Conservation (phyloP, 768 basidiomycete genomes). For the Kwoniella newhampshirensis region DNA sequence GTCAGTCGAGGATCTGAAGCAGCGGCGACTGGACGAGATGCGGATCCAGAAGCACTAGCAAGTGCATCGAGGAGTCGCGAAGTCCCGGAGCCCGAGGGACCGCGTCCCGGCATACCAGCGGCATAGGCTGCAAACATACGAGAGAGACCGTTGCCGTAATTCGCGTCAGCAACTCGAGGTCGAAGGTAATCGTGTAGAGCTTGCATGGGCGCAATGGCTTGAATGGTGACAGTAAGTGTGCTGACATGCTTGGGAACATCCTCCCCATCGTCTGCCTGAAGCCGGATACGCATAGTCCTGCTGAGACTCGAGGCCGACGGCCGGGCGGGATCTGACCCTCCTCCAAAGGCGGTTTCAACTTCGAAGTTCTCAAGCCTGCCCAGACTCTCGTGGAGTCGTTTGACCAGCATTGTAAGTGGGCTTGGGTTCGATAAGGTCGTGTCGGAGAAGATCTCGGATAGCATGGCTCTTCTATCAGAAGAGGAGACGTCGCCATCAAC, state of each 20-base stretch:
- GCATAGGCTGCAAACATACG: slow-evolving; percentile 87
- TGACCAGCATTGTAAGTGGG: slow-evolving; percentile 75
- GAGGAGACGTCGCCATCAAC: slow-evolving; percentile 66
- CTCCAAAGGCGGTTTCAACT: slow-evolving; percentile 79
- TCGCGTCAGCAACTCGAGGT: slow-evolving; percentile 57
- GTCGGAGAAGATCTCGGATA: slow-evolving; percentile 72
- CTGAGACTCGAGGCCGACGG: slow-evolving; percentile 89
- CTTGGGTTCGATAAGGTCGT: slow-evolving; percentile 58
- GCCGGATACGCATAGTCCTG: slow-evolving; percentile 80
- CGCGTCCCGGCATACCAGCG: slow-evolving; percentile 65
- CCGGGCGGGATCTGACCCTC: slow-evolving; percentile 57
- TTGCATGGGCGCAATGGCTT: slow-evolving; percentile 97
- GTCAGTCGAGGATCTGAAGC: slow-evolving; percentile 35
- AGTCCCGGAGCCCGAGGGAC: slow-evolving; percentile 28
- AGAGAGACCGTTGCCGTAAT: slow-evolving; percentile 61
- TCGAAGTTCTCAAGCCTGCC: slow-evolving; percentile 95
- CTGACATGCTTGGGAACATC: slow-evolving; percentile 75
- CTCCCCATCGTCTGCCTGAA: slow-evolving; percentile 84
- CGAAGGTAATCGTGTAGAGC: slow-evolving; percentile 94
- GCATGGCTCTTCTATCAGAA: slow-evolving; percentile 68
- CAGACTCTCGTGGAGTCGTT: slow-evolving; percentile 92
- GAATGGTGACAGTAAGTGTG: slow-evolving; percentile 93
- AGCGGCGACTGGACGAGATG: slow-evolving; percentile 28
- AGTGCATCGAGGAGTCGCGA: slow-evolving; percentile 42
- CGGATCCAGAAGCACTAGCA: slow-evolving; percentile 5